Conservation (phyloP, 2,329 filamentous ascomycete genomes). For the Aspergillus sp. region DNA sequence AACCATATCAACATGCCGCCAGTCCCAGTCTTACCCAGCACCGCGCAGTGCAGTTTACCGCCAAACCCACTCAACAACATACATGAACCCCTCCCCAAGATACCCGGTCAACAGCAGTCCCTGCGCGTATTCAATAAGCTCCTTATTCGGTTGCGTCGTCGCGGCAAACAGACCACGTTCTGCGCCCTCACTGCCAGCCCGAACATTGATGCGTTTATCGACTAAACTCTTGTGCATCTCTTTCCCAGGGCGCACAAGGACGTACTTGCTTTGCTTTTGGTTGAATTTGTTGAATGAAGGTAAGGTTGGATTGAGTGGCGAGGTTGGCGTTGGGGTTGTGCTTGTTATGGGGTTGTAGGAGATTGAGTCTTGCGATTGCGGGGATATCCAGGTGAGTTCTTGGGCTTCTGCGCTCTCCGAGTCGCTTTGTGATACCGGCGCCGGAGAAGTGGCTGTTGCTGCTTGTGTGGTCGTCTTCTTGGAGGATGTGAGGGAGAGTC, state of each 20-base stretch:
- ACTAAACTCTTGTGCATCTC: slow-evolving; percentile 27
- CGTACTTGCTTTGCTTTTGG: slow-evolving; percentile 18
- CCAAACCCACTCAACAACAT: slow-evolving; percentile 33
- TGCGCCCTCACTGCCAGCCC: slow-evolving; percentile 17
- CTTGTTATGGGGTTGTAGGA: slow-evolving; percentile 13
- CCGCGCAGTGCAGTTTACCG: slow-evolving; percentile 3
- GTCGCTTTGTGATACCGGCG: background rate
- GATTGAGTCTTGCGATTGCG: slow-evolving; percentile 26
- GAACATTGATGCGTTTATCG: slow-evolving; percentile 26
- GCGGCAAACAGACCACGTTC: slow-evolving; percentile 22
- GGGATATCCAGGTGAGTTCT: slow-evolving; percentile 22
- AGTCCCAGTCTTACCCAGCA: background rate
- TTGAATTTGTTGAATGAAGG: background rate
- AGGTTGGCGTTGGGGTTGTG: background rate
- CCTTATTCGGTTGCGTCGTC: slow-evolving; percentile 21
- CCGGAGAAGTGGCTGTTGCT: slow-evolving; percentile 3
- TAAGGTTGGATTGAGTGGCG: background rate
- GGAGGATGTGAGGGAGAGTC: background rate
- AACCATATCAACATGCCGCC: no score
- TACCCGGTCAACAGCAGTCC: slow-evolving; percentile 26
- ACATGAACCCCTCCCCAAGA: slow-evolving; percentile 31
- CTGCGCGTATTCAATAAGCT: slow-evolving; percentile 33
- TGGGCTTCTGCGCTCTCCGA: background rate
- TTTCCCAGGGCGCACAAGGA: slow-evolving; percentile 28
- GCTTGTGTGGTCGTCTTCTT: background rate